Conservation (phyloP, 1,284 basidiomycete species). For the Austroboletus novae-zelandiae region DNA sequence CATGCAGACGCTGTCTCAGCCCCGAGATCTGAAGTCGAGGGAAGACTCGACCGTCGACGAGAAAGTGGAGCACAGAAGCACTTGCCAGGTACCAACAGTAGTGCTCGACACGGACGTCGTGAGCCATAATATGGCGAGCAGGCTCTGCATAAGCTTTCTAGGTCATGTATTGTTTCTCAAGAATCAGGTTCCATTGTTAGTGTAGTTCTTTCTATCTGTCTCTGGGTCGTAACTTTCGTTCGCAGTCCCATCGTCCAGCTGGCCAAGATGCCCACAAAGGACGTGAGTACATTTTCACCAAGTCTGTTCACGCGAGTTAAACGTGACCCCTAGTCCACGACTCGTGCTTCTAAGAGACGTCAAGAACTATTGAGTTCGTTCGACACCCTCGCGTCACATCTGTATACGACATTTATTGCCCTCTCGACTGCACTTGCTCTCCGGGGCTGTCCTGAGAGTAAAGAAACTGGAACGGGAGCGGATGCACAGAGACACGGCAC, state of each 20-base stretch:
- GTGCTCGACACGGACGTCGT: constrained; percentile 50
- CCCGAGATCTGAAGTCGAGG: neutral
- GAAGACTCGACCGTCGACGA: neutral
- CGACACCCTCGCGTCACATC: constrained; percentile 69
- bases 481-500: neutral
- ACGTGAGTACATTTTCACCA: constrained; percentile 17
- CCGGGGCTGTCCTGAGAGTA: constrained; percentile 11
- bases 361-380: constrained; percentile 59
- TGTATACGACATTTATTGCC: constrained; percentile 67
- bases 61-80: neutral
- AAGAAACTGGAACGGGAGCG: neutral
- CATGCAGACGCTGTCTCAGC: neutral
- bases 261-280: constrained; percentile 42
- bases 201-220: constrained; percentile 11
- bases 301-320: neutral
- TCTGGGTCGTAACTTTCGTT: neutral
- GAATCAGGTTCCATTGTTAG: constrained; percentile 74
- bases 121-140: constrained; percentile 56
- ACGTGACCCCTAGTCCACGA: constrained; percentile 30
- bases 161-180: constrained; percentile 72
- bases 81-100: constrained; percentile 38
- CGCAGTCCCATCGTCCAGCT: constrained; percentile 63
- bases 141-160: constrained; percentile 56
- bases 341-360: constrained; percentile 54
- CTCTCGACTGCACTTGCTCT: constrained; percentile 61